Evolutionary conservation across 2,329 filamentous ascomycete species (phyloP), one percentile per base, ranked within the genome.

Genomic region (Apiospora pterosperma): DNA sequence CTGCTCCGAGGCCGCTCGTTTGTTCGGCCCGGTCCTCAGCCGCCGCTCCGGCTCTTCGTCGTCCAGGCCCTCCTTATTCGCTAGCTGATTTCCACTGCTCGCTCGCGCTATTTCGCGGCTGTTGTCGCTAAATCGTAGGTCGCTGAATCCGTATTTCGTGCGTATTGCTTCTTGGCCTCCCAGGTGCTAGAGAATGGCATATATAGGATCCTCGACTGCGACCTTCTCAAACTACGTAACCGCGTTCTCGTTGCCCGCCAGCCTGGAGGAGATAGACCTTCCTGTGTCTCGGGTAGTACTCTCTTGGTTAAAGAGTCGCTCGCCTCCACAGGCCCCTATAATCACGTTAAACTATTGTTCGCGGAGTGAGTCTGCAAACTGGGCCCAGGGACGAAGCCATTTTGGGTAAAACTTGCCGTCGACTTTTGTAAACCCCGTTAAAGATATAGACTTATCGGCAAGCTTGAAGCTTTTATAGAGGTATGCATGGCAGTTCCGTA

Each of bases 321-420:
- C 63, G 14, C 64, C 36, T 28, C 62, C 44, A 31, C 58, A 67
- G 19, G 59, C 64, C n/a, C 10, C 58, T 28, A 38, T 63, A 61
- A 70, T 67, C 7, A 41, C 59, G 16, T 66, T 64, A 44, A 68
- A 69, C 19, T 69, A 63, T 21, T 59, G 59, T 59, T 62, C 58
- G 36, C 55, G 65, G 19, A 60, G 48, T 25, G 21, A 14, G 11
- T 28, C 36, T n/a, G 25, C 39, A 16, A 70, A 69, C 34, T 61
- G 31, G 36, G 25, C 60, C 69, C 67, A 70, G 41, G 63, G 67
- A 60, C 64, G 65, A 62, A 70, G 67, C 63, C 64, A 65, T 62
- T 61, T 67, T 11, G 69, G 69, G 55, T 70, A 70, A 61, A 62
- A 68, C 63, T 70, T 68, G 21, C 65, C 64, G 5, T 68, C 65